These are phyloP conservation scores for Cladosporium sp. DNA, from an alignment of 2,329 filamentous ascomycete species.

Conservation along the genomic window DNA sequence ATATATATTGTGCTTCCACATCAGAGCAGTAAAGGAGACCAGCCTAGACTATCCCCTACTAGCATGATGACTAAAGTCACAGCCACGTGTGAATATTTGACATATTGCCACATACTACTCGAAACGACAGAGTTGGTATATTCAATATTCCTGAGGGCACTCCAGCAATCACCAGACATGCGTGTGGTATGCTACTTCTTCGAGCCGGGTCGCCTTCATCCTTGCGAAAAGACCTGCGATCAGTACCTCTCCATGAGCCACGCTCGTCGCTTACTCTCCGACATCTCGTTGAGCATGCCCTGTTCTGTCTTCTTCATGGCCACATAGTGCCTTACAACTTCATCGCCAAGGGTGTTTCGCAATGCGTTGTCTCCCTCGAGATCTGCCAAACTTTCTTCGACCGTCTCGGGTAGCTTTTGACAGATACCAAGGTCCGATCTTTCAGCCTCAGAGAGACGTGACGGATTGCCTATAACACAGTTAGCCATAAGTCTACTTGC, in stretches of 20 bases:
- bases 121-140: not conserved
- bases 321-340: slow-evolving; percentile 58
- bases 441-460: slow-evolving; percentile 49
- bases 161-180: not conserved
- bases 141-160: not conserved
- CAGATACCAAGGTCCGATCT: slow-evolving; percentile 55
- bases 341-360: slow-evolving; percentile 47
- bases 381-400: slow-evolving; percentile 57
- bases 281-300: slow-evolving; percentile 53
- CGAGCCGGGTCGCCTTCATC: not conserved
- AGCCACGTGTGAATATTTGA: not conserved
- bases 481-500: not conserved
- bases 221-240: slow-evolving; percentile 2
- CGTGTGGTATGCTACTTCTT: not conserved
- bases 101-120: not conserved
- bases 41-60: not conserved
- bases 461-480: slow-evolving; percentile 49
- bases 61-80: not conserved
- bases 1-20: not conserved
- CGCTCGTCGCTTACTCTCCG: slow-evolving; percentile 46
- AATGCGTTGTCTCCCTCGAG: slow-evolving; percentile 54
- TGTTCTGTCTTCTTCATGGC: slow-evolving; percentile 61
- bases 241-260: slow-evolving; percentile 70
- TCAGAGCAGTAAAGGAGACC: not conserved
- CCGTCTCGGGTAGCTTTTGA: slow-evolving; percentile 54